Evolutionary conservation across 1,284 basidiomycete species (phyloP).

Genomic region (Ceratobasidium sp.): DNA sequence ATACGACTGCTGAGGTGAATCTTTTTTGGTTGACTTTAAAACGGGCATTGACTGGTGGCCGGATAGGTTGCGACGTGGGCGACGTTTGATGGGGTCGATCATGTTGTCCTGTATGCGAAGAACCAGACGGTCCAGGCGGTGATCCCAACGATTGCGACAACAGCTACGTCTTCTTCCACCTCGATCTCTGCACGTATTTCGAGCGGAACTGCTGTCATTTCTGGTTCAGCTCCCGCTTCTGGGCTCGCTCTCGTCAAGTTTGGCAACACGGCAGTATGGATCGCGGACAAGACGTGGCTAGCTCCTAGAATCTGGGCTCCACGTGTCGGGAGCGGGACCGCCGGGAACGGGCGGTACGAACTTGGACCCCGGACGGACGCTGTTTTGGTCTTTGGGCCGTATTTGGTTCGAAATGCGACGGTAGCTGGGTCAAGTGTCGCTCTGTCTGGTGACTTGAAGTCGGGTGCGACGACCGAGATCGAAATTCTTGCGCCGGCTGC

Average conservation of each 20-base stretch:
- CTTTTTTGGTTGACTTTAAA: not conserved
- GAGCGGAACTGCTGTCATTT: slow-evolving; percentile 54
- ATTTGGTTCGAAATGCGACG: slow-evolving; percentile 49
- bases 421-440: slow-evolving; percentile 32
- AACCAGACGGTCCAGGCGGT: slow-evolving; percentile 59
- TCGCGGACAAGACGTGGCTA: slow-evolving; percentile 41
- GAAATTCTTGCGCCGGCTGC: slow-evolving; percentile 43
- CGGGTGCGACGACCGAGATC: slow-evolving; percentile 35
- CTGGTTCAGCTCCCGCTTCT: slow-evolving; percentile 55
- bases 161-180: slow-evolving; percentile 27
- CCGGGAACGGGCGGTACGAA: slow-evolving; percentile 19
- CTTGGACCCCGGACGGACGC: slow-evolving; percentile 42
- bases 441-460: slow-evolving; percentile 46
- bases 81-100: slow-evolving; percentile 58
- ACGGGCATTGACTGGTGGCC: not conserved
- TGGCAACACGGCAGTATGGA: slow-evolving; percentile 31
- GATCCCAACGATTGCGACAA: slow-evolving; percentile 51
- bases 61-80: slow-evolving; percentile 58
- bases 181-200: slow-evolving; percentile 47
- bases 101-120: slow-evolving; percentile 59
- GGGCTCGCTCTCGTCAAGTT: slow-evolving; percentile 57
- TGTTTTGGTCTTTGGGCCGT: slow-evolving; percentile 48
- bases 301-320: slow-evolving; percentile 35
- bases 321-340: slow-evolving; percentile 8
- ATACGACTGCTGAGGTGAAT: slow-evolving; percentile 39